These are phyloP conservation scores for Camellia granthamiana DNA, from an alignment of 148 eudicot genomes.

Conservation along the genomic window DNA sequence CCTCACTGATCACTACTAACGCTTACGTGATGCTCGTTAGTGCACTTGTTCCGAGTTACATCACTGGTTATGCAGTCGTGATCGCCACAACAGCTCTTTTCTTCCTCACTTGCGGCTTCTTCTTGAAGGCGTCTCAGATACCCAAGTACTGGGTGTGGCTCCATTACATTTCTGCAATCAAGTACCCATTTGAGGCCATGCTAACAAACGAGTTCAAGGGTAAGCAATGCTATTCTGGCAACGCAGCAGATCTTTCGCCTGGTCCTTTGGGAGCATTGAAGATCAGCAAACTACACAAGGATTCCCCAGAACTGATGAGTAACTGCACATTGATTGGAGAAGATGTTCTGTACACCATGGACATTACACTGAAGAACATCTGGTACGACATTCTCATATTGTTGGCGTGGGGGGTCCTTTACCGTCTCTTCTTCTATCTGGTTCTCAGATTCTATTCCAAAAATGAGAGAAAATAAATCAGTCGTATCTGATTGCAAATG, in stretches of 20 bases:
- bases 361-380: slow-evolving; percentile 30
- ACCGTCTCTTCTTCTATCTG: slow-evolving; percentile 44
- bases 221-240: slow-evolving; percentile 28
- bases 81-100: slow-evolving; percentile 58
- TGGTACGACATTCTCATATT: slow-evolving; percentile 43
- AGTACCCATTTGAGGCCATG: slow-evolving; percentile 51
- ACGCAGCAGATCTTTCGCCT: slow-evolving; percentile 30
- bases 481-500: neutral
- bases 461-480: slow-evolving; percentile 42
- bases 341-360: slow-evolving; percentile 45
- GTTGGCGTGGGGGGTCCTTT: slow-evolving; percentile 51
- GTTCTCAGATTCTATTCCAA: slow-evolving; percentile 54
- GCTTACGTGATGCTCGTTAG: slow-evolving; percentile 52
- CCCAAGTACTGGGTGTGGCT: slow-evolving; percentile 49
- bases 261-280: slow-evolving; percentile 41
- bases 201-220: slow-evolving; percentile 43
- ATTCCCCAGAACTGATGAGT: neutral
- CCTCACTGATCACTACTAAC: slow-evolving; percentile 47
- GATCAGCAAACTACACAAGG: slow-evolving; percentile 27
- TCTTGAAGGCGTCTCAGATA: slow-evolving; percentile 40
- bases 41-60: slow-evolving; percentile 51
- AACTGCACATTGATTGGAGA: slow-evolving; percentile 44
- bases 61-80: slow-evolving; percentile 50
- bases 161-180: slow-evolving; percentile 50
- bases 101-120: slow-evolving; percentile 50